Base-by-base conservation (phyloP, 352 stramenopile species). In the Peronospora destructor region DNA sequence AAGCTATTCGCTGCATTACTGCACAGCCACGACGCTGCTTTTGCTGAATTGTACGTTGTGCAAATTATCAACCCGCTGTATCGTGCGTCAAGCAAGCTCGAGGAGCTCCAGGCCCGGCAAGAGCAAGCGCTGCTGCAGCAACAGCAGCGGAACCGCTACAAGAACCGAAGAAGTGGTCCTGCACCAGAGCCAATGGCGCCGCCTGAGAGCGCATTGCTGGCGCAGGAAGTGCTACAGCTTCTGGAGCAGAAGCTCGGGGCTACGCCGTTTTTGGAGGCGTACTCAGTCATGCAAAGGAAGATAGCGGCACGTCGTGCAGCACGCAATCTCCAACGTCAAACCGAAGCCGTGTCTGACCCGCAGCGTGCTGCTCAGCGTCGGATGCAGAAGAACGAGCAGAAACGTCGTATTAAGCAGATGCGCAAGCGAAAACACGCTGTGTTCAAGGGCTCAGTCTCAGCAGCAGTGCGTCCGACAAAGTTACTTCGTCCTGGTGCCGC, bases 381-480 rank as follows among this genome's bases (percentile, higher is more conserved):
- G 51, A 78, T 94, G 37, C 71, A 86, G 28, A 91, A 93, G 63
- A 92, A 94, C 61, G 73, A 91, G 41, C 63, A 76, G 28, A 95
- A 95, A 63, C 75, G 75, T 37, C 68, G 56, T 29, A 66, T 72
- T 16, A 93, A 93, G 68, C 79, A 94, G 60, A 45, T 91, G 37
- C 87, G 88, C 53, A 94, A 95, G 62, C 79, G 85, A 57, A 95
- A 95, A 66, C 77, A 85, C 53, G 70, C 77, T n/a, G 66, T 92
- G 25, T 50, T 92, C 45, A 94, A 94, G 61, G 84, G 84, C 32
- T 78, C 79, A 3, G 54, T 66, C 3, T 88, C 80, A 35, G 71
- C 73, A n/a, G 79, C 64, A 37, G 68, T 75, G 26, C 68, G 68
- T 7, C 61, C 72, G 14, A 68, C 53, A 29, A 91, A 91, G 68